A percentile compares a stretch with the other conserved stretches of the same genome.
These are phyloP conservation scores for Metschnikowia anglica DNA, from an alignment of 805 yeast species.

Conservation along the genomic window DNA sequence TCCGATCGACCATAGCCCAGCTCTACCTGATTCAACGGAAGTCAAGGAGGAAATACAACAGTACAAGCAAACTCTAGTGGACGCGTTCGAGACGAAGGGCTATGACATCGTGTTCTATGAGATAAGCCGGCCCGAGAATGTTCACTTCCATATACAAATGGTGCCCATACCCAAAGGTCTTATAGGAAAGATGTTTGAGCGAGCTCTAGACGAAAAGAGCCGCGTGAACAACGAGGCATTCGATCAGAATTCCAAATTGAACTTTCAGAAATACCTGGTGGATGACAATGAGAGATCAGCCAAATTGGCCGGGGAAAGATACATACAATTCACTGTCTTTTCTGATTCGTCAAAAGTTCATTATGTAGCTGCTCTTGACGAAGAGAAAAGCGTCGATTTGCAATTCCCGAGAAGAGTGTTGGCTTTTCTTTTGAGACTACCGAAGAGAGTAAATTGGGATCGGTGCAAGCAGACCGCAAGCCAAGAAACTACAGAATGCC, in stretches of 20 bases:
- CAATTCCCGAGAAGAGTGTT: constrained; percentile 83
- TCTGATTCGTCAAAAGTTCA: not conserved
- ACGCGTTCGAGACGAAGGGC: constrained; percentile 44
- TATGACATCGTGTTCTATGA: constrained; percentile 66
- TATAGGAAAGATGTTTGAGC: constrained; percentile 42
- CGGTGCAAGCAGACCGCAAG: constrained; percentile 62
- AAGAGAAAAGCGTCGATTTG: constrained; percentile 54
- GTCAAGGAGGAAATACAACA: constrained; percentile 41
- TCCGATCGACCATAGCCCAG: constrained; percentile 72
- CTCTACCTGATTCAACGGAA: constrained; percentile 15
- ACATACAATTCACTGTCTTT: constrained; percentile 18
- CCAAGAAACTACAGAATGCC: constrained; percentile 66
- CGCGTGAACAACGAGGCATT: constrained; percentile 48
- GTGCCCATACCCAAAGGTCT: constrained; percentile 56
- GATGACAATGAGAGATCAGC: constrained; percentile 14
- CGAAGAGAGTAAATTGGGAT: constrained; percentile 73
- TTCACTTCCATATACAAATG: constrained; percentile 78
- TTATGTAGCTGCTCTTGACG: constrained; percentile 17
- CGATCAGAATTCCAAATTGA: constrained; percentile 41
- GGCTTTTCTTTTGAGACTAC: constrained; percentile 59
- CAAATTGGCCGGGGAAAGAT: constrained; percentile 18
- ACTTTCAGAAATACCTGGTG: constrained; percentile 35
- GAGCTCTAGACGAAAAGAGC: constrained; percentile 44
- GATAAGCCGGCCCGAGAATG: constrained; percentile 58
- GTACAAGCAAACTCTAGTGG: constrained; percentile 49